Base-by-base conservation (phyloP, 139 green algal genomes). In the Chlorella sp. region DNA sequence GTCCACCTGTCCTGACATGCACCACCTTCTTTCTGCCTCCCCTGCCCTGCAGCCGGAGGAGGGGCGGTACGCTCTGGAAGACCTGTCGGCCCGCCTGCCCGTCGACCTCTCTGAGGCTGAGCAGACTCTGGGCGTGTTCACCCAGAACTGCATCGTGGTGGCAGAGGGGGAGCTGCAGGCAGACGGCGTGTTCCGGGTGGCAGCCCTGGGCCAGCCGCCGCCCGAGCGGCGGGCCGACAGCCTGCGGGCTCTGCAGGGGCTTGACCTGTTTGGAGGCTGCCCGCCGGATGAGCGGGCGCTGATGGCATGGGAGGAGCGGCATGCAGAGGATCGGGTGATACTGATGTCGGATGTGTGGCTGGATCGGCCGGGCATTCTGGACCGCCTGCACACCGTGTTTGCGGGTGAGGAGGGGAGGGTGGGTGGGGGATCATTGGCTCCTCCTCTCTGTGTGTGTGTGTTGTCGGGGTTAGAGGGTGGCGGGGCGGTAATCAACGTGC, bases 141-240 rank as follows among this genome's bases (percentile, higher is more conserved):
- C 95, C 93, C 96, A 99, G 82, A 99, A 99, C 91, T 97, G 95
- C 88, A 93, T 98, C 34, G 96, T 99, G 34, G 93, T 98, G n/a
- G 96, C 96, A 2, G 94, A 98, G 89, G 97, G 97, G 0, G 89
- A 94, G 80, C 89, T 99, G 78, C 82, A 89, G 71, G 83, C 91
- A 40, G 93, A 96, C 66, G 96, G 96, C 76, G 91, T 94, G 7
- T 98, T 99, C 91, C 90, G 95, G 79, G 84, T 90, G 37, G 79
- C 40, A 0, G 96, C 94, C 22, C 89, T 98, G 81, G 96, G 95
- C 21, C 93, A 98, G 57, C 97, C 97, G 5, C 93, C 95, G 16
- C 85, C 88, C 12, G 97, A 99, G 94, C 36, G 86, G 3, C 91
- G 96, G 1, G 81, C 75, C 18, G 93, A 94, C 32, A 94, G 96